These are phyloP conservation scores for Pseudisothecium myosuroides DNA, from an alignment of 225 moss, liverwort and hornwort species.

Conservation along the genomic window DNA sequence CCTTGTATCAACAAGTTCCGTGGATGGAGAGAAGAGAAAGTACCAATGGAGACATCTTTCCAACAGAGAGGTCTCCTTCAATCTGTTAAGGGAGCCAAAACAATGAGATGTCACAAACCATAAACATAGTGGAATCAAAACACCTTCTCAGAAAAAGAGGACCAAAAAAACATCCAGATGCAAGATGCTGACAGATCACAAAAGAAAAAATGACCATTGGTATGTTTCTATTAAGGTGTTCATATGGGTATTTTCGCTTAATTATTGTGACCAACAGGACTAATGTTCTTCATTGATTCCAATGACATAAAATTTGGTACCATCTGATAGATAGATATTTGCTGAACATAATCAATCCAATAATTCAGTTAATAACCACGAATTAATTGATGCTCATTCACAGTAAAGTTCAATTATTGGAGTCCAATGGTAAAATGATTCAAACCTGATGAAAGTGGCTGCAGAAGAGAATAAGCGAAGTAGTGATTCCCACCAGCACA, in stretches of 20 bases:
- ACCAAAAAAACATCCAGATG: background rate
- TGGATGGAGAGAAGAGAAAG: background rate
- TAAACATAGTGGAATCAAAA: background rate
- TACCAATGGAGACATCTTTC: conserved; percentile 91
- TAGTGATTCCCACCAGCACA: conserved; percentile 80
- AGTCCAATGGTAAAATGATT: background rate
- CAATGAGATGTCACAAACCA: background rate
- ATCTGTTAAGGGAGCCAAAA: conserved; percentile 28
- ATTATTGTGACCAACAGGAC: background rate
- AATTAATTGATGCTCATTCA: background rate
- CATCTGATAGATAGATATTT: background rate
- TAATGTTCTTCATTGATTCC: background rate
- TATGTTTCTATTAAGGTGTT: background rate
- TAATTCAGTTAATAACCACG: no score
- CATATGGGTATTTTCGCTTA: no score
- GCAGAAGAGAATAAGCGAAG: conserved; percentile 83
- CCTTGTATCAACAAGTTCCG: background rate
- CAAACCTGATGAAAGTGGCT: conserved; percentile 97
- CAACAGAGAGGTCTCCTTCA: conserved; percentile 62
- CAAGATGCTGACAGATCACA: background rate
- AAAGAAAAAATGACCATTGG: background rate
- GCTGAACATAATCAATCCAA: background rate
- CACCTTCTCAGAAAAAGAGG: background rate
- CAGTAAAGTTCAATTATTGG: background rate
- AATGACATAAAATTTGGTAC: background rate